A percentile compares a stretch with the other conserved stretches of the same genome.
Evolutionary conservation across 495 filamentous ascomycete genomes (phyloP).

Genomic region (Podospora fimiseda): DNA sequence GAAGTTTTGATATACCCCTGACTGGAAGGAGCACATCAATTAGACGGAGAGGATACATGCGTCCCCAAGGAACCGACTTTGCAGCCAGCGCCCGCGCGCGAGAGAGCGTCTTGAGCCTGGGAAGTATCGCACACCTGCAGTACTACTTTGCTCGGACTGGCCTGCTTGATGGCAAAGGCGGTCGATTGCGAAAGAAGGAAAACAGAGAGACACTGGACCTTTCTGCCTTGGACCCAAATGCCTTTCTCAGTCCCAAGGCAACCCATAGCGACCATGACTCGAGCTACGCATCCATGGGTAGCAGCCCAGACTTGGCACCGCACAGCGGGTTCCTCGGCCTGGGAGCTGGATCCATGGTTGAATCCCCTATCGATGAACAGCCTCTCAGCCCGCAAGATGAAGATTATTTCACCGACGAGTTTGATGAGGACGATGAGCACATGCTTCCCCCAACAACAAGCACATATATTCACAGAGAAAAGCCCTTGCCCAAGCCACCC

Average conservation of each 20-base stretch:
- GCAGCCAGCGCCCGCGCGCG: slow-evolving; percentile 80
- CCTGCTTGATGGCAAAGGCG: slow-evolving; percentile 87
- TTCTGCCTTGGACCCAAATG: slow-evolving; percentile 34
- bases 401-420: slow-evolving; percentile 51
- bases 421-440: slow-evolving; percentile 53
- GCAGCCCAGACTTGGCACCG: slow-evolving; percentile 45
- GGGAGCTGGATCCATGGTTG: slow-evolving; percentile 34
- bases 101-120: slow-evolving; percentile 91
- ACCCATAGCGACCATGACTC: slow-evolving; percentile 44
- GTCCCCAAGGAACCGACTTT: slow-evolving; percentile 85
- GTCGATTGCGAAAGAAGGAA: slow-evolving; percentile 65
- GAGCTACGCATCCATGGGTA: slow-evolving; percentile 50
- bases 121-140: slow-evolving; percentile 93
- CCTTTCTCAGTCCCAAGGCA: slow-evolving; percentile 34
- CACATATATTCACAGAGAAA: slow-evolving; percentile 86
- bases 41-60: slow-evolving; percentile 76
- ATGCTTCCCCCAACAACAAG: slow-evolving; percentile 95
- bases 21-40: slow-evolving; percentile 30
- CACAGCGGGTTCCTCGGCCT: slow-evolving; percentile 26
- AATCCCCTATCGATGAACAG: slow-evolving; percentile 55
- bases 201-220: slow-evolving; percentile 48
- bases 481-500: slow-evolving; percentile 80
- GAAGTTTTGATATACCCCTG: slow-evolving; percentile 31
- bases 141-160: slow-evolving; percentile 98
- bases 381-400: slow-evolving; percentile 28